Base-by-base conservation (phyloP, 2,329 filamentous ascomycete genomes). In the Stemphylium lycopersici region DNA sequence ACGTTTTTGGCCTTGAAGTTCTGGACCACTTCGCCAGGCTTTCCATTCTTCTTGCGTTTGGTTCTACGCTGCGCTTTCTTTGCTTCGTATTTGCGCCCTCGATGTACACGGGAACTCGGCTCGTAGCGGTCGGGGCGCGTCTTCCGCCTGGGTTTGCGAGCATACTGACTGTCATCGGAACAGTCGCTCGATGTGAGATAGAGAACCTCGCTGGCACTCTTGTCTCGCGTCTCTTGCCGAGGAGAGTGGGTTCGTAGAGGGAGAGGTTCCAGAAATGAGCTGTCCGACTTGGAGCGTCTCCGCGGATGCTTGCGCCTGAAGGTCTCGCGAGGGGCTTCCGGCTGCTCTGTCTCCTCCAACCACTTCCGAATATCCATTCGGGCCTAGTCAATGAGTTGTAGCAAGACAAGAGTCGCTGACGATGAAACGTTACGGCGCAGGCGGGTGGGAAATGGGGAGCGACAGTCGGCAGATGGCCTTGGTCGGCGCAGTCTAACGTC, bases 1-100 rank as follows among this genome's bases (percentile, higher is more conserved):
- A 79, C 72, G 58, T 80, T 79, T 59, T 77, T 77, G 57, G 80
- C 74, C 45, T 76, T 72, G 56, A 81, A 81, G 51, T 67, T 73
- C 49, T 77, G 77, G 41, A 78, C 70, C 31, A 78, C 64, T 22
- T 70, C 74, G 45, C 40, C 20, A 37, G 65, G 66, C 48, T 71
- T 75, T 24, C 75, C 72, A 58, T 71, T 71, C 47, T 67, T 75
- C 47, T 56, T 75, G 39, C 71, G 72, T 55, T 68, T 74, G 43
- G 69, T 63, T 59, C 72, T 77, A 55, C 71, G 69, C 41, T 67
- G 66, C 61, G 50, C 66, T 64, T 60, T 72, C 60, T 52, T 70
- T 67, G 62, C 70, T 69, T 69, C 63, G 61, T 36, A 58, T 44
- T 63, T 66, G 22, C 50, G 50, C 26, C 41, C 50, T 32, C 56